phyloP scores from a whole-genome alignment of 176 grass and related monocot species.

The sorghum (Sorghum bicolor) region Sorghum_bicolor_NCBIv3 NC_012876.2:63961001-63961500 shows the following conservation, averaged over 20 bases:
- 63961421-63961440: conserved; percentile 65
- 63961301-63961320: conserved; percentile 71
- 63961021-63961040: conserved; percentile 22
- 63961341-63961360: conserved; percentile 40
- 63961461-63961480: conserved; percentile 31
- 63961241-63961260: conserved; percentile 27
- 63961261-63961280: conserved; percentile 50
- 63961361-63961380: conserved; percentile 52
- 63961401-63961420: conserved; percentile 62
- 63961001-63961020: conserved; percentile 9
- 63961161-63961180: conserved; percentile 68
- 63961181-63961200: conserved; percentile 49
- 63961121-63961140: conserved; percentile 56
- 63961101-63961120: conserved; percentile 18
- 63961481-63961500: conserved; percentile 53
- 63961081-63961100: conserved; percentile 27
- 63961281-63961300: conserved; percentile 80
- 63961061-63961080: neutral
- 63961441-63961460: conserved; percentile 48
- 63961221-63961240: conserved; percentile 32
- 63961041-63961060: neutral
- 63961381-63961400: conserved; percentile 54
- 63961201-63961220: conserved; percentile 35
- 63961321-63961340: conserved; percentile 62
- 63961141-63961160: conserved; percentile 42